Evolutionary conservation across 2,329 filamentous ascomycete species (phyloP), one percentile per base, ranked within the genome.

Genomic region (Talaromyces sp.): DNA sequence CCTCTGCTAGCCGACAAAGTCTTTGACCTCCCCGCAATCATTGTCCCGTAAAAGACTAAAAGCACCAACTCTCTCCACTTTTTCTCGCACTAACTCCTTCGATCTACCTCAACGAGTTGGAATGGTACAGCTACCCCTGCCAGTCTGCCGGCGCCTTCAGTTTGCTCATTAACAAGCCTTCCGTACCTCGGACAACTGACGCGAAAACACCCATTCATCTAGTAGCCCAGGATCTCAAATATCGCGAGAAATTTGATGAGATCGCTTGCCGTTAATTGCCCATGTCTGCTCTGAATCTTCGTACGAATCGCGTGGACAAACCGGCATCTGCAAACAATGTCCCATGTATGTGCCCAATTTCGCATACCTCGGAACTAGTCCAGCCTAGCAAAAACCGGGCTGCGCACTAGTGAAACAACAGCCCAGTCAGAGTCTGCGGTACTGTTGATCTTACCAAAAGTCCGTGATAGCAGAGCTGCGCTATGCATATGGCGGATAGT

Each of bases 381-480:
- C n/a, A 56, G 50, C n/a, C 60, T 62, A 62, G 60, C 48, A 62
- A 35, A 13, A 27, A 62, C 48, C 60, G 39, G 24, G 31, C 24
- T 24, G 19, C 27, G 19, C 37, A 47, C 60, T 62, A 62, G 50
- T 45, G 27, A n/a, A 31, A 48, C 41, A 63, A 57, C 57, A 22
- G 31, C 61, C 61, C 61, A 56, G 41, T 63, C 48, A 63, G 50
- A 45, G 50, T 22, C 56, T 37, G 24, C 19, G n/a, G 37, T 56
- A 27, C n/a, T 45, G 61, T 48, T 48, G 61, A 63, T 63, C 61
- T 27, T 48, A 57, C 50, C 48, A 57, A 63, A 37, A 57, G n/a
- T 56, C 50, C 37, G 37, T 54, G 45, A 39, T 41, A 41, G 22
- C n/a, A 56, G 7, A 43, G 37, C 56, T 63, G 50, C 50, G 57